Base-by-base conservation (phyloP, 192 early-diverging fungal species). In the Coemansia sp. region DNA sequence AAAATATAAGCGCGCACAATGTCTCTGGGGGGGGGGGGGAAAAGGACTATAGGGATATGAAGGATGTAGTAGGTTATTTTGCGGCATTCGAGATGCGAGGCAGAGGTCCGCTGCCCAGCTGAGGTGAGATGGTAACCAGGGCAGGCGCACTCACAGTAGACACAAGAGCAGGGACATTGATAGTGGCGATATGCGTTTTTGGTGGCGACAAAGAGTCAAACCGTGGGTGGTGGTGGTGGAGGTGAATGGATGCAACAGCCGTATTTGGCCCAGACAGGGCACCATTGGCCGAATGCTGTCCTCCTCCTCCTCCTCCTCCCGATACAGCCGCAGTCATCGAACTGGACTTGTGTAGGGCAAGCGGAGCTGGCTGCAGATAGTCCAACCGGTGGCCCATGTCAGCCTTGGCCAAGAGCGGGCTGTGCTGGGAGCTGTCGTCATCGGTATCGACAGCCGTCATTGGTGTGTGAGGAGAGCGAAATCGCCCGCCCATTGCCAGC, bases 81-180 rank as follows among this genome's bases (percentile, higher is more conserved):
- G 68, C 68, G 0, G 68, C 57, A n/a, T 65, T 76, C 6, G 54
- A 59, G 37, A 59, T 59, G 20, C 57, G 42, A 24, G 62, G 62
- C 15, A 60, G 72, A 15, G 66, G 58, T 19, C 60, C 57, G 27
- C 31, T 62, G 38, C 56, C 59, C 39, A 74, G 19, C 35, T 62
- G 65, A 41, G 72, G 72, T 10, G 71, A 63, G 43, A 73, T 36
- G 6, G 59, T 60, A 1, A 56, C 36, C 56, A 64, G 6, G 19
- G 61, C 40, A 29, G 66, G 63, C 24, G 58, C 40, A 24, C 27
- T 53, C 7, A 65, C 46, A 12, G 62, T 40, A 38, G 56, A 49
- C 32, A 40, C 54, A n/a, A 72, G 58, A 12, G 56, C 56, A 17
- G 64, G 63, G 59, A 65, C 43, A 27, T 45, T 62, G 29, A 70